phyloP scores from a whole-genome alignment of 2,329 filamentous ascomycete species.

The Gaeumannomyces tritici region DNA sequence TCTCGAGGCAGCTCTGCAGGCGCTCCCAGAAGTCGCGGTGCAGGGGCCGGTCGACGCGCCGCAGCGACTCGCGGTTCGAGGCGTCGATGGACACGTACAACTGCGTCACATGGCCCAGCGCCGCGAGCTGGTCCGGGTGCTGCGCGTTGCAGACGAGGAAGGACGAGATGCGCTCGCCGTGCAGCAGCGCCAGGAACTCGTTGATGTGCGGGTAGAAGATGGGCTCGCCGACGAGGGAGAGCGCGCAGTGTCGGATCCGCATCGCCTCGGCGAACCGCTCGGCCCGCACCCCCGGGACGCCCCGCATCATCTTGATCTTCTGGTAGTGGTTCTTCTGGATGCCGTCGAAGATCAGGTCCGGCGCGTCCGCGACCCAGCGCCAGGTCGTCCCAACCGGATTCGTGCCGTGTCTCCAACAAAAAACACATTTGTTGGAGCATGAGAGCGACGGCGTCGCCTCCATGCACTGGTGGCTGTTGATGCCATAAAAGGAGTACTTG shows the following conservation, averaged over 20 bases:
- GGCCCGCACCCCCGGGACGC: slow-evolving; percentile 83
- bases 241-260: slow-evolving; percentile 84
- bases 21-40: slow-evolving; percentile 98
- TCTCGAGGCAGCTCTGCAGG: slow-evolving; percentile 83
- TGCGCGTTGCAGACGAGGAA: slow-evolving; percentile 97
- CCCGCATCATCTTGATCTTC: slow-evolving; percentile 95
- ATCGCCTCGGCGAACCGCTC: slow-evolving; percentile 91
- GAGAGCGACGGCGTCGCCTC: slow-evolving; percentile 92
- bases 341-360: slow-evolving; percentile 79
- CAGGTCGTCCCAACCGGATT: slow-evolving; percentile 95
- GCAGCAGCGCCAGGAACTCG: slow-evolving; percentile 75
- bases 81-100: slow-evolving; percentile 96
- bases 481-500: slow-evolving; percentile 96
- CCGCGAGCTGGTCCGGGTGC: slow-evolving; percentile 81
- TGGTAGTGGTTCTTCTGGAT: slow-evolving; percentile 90
- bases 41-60: slow-evolving; percentile 82
- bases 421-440: slow-evolving; percentile 97
- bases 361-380: slow-evolving; percentile 91
- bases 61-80: slow-evolving; percentile 76
- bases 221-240: slow-evolving; percentile 90
- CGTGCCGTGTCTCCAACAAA: slow-evolving; percentile 97
- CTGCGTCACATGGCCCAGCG: slow-evolving; percentile 80
- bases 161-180: slow-evolving; percentile 77
- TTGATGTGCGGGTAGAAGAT: slow-evolving; percentile 99
- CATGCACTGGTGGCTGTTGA: slow-evolving; percentile 95